These are phyloP conservation scores for Yueomyces sp. DNA, from an alignment of 1,139 yeast species.

Conservation along the genomic window DNA sequence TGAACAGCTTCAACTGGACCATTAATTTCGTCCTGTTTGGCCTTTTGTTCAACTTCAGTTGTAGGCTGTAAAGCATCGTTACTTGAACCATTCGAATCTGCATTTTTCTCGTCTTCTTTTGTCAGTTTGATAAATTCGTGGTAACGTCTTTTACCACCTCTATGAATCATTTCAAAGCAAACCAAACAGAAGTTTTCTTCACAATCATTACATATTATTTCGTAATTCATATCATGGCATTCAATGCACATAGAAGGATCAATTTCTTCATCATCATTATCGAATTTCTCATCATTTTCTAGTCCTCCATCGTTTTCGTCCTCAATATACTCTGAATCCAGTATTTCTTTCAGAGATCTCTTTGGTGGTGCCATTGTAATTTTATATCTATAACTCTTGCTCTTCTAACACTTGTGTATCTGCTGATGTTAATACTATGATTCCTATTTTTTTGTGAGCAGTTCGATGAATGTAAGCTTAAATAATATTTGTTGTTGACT, in stretches of 20 bases:
- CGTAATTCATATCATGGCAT: slow-evolving; percentile 59
- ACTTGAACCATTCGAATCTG: slow-evolving; percentile 1
- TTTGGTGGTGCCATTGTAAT: slow-evolving; percentile 4
- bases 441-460: too few relatives aligned
- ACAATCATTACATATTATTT: slow-evolving; percentile 43
- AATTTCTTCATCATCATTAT: slow-evolving; percentile 7
- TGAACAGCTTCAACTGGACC: not conserved
- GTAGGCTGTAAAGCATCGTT: slow-evolving; percentile 4
- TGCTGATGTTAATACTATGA: too few relatives aligned
- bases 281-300: not conserved
- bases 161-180: slow-evolving; percentile 52
- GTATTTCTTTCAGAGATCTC: slow-evolving; percentile 21
- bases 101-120: slow-evolving; percentile 9
- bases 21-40: slow-evolving; percentile 5
- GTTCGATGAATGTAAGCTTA: too few relatives aligned
- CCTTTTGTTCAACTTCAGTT: slow-evolving; percentile 10
- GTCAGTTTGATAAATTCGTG: slow-evolving; percentile 28
- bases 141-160: slow-evolving; percentile 44
- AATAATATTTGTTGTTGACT: too few relatives aligned
- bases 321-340: slow-evolving; percentile 23
- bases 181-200: slow-evolving; percentile 55
- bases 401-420: too few relatives aligned
- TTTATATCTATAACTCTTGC: too few relatives aligned
- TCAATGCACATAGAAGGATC: slow-evolving; percentile 42
- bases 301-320: slow-evolving; percentile 5